Evolutionary conservation across 805 yeast genomes (phyloP), one percentile per base, ranked within the genome.

Genomic region (Ogataea polymorpha): DNA sequence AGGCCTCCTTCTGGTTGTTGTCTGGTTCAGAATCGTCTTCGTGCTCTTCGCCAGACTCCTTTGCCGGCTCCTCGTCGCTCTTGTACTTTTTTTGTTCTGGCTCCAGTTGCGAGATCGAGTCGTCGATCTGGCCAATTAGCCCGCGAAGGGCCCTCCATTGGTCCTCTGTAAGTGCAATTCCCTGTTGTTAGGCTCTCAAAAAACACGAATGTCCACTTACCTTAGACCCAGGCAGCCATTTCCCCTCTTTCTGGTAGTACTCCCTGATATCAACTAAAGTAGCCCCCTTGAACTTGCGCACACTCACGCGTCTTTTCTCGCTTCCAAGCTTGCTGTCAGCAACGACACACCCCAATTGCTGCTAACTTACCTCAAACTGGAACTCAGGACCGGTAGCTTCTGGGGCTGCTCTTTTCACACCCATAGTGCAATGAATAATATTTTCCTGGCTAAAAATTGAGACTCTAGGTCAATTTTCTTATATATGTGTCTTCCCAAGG

Each of bases 211-310:
- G 9, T 6, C 21, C 21, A 20, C 25, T 37, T 37, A 66, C 82
- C 63, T 90, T 90, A 56, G 79, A 82, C 1, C 96, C 95, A 0
- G 98, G 98, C 45, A 72, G 72, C 66, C 73, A 70, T 45, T 79
- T 82, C 8, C 68, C 65, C 3, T 68, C 61, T n/a, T 70, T 66
- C 36, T 79, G 77, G 61, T 87, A 90, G 65, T 70, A 88, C 59
- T 90, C 96, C 44, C 98, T 74, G 39, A 90, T 85, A 54, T 90
- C 96, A 11, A 91, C 78, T 49, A 89, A 65, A 24, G 75, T 75
- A 41, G 68, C 66, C 37, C 80, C 80, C 41, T 84, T 80, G 68
- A 79, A 90, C 50, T 74, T 75, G 42, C 88, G 72, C 13, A 91
- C 88, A 0, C 86, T 77, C 23, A 86, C 83, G 41, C 79, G 75